Conservation (phyloP, 495 filamentous ascomycete species). For the Neurospora sp. region DNA sequence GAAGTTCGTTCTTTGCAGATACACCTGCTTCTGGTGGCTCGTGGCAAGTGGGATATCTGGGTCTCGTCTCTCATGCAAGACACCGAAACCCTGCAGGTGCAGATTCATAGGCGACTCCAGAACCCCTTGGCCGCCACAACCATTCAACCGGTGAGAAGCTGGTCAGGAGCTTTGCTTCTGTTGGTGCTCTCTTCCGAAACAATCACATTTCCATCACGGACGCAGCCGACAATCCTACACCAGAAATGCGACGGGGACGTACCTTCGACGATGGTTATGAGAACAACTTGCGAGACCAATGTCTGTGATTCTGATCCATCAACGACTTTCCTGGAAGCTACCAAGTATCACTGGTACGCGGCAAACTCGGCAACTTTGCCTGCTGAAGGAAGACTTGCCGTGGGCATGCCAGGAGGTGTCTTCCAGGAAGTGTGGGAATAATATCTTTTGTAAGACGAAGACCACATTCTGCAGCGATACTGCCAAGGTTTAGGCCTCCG, state of each 20-base stretch:
- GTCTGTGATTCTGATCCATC: background rate
- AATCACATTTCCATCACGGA: background rate
- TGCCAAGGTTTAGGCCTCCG: background rate
- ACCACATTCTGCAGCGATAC: background rate
- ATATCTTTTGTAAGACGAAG: background rate
- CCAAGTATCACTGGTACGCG: background rate
- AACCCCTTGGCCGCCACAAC: background rate
- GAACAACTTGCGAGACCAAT: background rate
- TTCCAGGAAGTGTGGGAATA: background rate
- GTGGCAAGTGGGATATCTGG: background rate
- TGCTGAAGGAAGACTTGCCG: background rate
- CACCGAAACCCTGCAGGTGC: background rate
- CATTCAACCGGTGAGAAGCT: background rate
- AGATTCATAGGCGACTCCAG: background rate
- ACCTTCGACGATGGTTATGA: background rate
- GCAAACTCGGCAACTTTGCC: background rate
- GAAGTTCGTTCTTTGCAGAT: background rate
- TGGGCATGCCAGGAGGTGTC: background rate
- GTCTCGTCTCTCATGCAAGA: background rate
- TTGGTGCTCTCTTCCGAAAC: background rate
- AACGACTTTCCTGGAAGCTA: background rate
- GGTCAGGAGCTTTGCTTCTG: background rate
- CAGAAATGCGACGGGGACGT: background rate
- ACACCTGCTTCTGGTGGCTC: background rate
- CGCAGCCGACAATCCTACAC: background rate